Base-by-base conservation (phyloP, 352 stramenopile species). In the Blastocystis sp. region DNA sequence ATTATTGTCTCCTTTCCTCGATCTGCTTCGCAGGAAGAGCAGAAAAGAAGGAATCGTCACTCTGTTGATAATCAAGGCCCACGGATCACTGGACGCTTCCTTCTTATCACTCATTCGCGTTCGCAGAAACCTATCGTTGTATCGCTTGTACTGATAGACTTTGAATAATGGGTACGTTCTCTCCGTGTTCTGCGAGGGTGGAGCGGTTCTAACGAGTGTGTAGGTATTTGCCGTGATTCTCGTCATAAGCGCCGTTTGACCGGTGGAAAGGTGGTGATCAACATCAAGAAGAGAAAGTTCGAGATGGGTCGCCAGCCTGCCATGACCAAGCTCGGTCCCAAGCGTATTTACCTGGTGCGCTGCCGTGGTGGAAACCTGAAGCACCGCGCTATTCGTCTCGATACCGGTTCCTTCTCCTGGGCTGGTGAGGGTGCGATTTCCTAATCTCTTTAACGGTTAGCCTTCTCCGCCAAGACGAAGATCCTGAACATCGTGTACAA, bases 401-500 rank as follows among this genome's bases (percentile, higher is more conserved):
- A 99, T 89, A 96, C 94, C 76, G 97, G 97, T 90, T 99, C 99
- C 95, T 99, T 98, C 91, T 98, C 95, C 89, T 99, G 97, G 97
- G 96, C 96, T 90, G 98, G 95, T 88, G 96, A 98, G 90, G 90
- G 90, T 91, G 62, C 89, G 89, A 48, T 87, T 69, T 78, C 3
- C 82, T 76, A 28, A 19, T 81, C 52, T n/a, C 77, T 65, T 19
- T 65, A 34, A 24, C 24, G 19, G 3, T 38, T 38, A 87, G 95
- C 97, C 28, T 95, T 93, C 89, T 96, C 97, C 63, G 94, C 96
- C 90, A 99, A 99, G 94, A 97, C 97, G 74, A 95, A 96, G 95
- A 97, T 99, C 82, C 93, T 99, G 54, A 96, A 99, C 92, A 97
- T 99, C 38, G 94, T 98, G 38, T 99, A 99, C 96, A 99, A 99